phyloP scores from a whole-genome alignment of 495 filamentous ascomycete species.

The Trichocladium uniseriatum region DNA sequence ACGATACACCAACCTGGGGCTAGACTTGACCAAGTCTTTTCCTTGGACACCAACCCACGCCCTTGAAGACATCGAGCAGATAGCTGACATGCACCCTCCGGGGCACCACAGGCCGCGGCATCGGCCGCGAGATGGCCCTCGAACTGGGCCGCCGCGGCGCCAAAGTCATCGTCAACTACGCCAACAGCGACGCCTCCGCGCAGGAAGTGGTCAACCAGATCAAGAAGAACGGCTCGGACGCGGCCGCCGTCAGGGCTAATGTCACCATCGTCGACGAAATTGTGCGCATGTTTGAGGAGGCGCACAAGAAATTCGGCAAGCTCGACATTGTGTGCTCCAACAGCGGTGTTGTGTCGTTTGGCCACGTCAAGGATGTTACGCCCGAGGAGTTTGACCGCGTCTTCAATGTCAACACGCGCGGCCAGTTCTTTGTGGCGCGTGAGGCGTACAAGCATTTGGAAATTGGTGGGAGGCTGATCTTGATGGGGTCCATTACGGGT shows the following conservation, averaged over 20 bases:
- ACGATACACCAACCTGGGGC: no score
- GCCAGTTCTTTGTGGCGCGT: constrained; percentile 74
- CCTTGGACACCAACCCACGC: no score
- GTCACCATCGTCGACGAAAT: constrained; percentile 58
- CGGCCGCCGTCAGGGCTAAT: constrained; percentile 65
- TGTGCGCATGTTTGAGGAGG: constrained; percentile 42
- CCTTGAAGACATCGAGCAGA: not conserved
- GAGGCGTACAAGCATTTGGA: constrained; percentile 55
- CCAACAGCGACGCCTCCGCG: constrained; percentile 50
- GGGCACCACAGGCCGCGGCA: constrained; percentile 49
- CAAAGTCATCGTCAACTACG: constrained; percentile 70
- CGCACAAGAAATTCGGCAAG: constrained; percentile 48
- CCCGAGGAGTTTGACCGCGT: constrained; percentile 67
- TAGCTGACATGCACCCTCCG: not conserved
- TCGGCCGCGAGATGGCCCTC: constrained; percentile 66
- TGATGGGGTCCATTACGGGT: constrained; percentile 57
- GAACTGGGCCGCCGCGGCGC: constrained; percentile 71
- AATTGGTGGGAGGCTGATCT: constrained; percentile 52
- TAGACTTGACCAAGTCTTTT: no score
- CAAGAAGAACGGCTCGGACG: constrained; percentile 45
- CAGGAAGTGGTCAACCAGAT: constrained; percentile 55
- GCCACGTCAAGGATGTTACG: constrained; percentile 60
- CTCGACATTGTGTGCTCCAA: constrained; percentile 70
- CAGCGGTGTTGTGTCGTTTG: constrained; percentile 54
- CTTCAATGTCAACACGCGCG: constrained; percentile 68